phyloP scores from a whole-genome alignment of 148 eudicot species.

The Cornus florida region DNA sequence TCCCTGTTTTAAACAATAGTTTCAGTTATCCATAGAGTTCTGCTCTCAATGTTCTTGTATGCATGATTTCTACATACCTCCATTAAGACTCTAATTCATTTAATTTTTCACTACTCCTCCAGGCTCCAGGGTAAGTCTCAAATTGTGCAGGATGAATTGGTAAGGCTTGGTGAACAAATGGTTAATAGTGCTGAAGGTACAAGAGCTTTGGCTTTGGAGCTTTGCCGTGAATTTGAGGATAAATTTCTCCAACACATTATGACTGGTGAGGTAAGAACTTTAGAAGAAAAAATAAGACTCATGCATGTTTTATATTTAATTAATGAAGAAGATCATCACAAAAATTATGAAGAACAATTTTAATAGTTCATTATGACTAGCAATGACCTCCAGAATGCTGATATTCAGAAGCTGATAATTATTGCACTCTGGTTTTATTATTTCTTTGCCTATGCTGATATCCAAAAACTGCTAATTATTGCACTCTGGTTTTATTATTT shows the following conservation, averaged over 20 bases:
- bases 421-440: neutral
- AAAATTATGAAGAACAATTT: too few species aligned
- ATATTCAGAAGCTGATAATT: too few species aligned
- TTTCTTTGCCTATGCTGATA: too few species aligned
- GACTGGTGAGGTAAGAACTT: slow-evolving; percentile 81
- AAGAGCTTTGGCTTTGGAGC: slow-evolving; percentile 93
- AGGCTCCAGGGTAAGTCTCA: slow-evolving; percentile 99
- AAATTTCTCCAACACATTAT: slow-evolving; percentile 86
- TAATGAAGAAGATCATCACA: neutral
- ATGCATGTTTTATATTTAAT: neutral
- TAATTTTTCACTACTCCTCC: slow-evolving; percentile 1
- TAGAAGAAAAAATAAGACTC: neutral
- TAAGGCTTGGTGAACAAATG: slow-evolving; percentile 94
- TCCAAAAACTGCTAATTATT: too few species aligned
- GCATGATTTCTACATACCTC: slow-evolving; percentile 1
- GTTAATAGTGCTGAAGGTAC: slow-evolving; percentile 93
- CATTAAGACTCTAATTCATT: neutral
- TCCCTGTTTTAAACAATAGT: neutral
- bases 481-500: too few species aligned
- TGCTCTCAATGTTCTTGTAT: neutral
- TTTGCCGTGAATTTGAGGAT: slow-evolving; percentile 99
- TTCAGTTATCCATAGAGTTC: neutral
- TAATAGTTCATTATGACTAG: neutral
- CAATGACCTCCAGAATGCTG: neutral
- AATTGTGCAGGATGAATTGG: slow-evolving; percentile 86